These are phyloP conservation scores for Asterionellopsis glacialis DNA, from an alignment of 108 stramenopile genomes.

Conservation along the genomic window DNA sequence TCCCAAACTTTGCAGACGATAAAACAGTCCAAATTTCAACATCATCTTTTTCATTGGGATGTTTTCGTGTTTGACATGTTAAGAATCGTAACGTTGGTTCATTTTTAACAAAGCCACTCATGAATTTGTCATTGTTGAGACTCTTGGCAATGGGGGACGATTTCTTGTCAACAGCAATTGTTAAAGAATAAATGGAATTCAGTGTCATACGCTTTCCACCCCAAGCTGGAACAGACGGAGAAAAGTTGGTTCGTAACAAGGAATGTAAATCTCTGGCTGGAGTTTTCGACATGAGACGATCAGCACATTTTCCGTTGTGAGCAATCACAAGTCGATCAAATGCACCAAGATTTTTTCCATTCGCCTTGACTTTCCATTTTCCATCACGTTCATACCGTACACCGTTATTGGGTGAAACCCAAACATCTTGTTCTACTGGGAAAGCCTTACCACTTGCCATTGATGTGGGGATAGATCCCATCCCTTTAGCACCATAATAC, in stretches of 20 bases:
- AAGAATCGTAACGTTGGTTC: constrained; percentile 56
- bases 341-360: constrained; percentile 43
- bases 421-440: constrained; percentile 64
- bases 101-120: constrained; percentile 57
- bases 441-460: constrained; percentile 23
- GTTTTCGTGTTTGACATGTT: constrained; percentile 63
- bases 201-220: constrained; percentile 81
- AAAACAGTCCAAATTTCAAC: constrained; percentile 80
- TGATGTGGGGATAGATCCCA: constrained; percentile 44
- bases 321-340: constrained; percentile 74
- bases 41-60: constrained; percentile 24
- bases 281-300: constrained; percentile 79
- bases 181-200: constrained; percentile 67
- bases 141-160: constrained; percentile 20
- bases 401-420: constrained; percentile 81
- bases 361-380: constrained; percentile 54
- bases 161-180: constrained; percentile 35
- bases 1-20: constrained; percentile 68
- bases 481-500: constrained; percentile 59
- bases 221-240: constrained; percentile 47
- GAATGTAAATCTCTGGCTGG: constrained; percentile 64
- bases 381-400: constrained; percentile 42
- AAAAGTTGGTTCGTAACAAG: constrained; percentile 67
- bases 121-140: constrained; percentile 21
- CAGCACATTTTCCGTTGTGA: constrained; percentile 91